Conservation (phyloP, 805 yeast genomes). For the Soucietia sequanensis region DNA sequence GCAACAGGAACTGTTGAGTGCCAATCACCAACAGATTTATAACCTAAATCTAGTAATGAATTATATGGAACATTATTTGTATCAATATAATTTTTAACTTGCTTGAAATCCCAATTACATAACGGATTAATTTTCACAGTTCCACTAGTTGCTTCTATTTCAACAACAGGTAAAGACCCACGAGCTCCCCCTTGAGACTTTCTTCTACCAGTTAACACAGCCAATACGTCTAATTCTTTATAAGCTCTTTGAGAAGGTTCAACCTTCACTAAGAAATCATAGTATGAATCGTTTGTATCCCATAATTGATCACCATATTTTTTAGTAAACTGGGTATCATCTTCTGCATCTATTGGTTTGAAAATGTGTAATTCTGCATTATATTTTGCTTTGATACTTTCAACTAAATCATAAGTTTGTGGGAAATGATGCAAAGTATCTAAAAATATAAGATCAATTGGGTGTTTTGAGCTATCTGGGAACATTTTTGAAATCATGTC, state of each 20-base stretch:
- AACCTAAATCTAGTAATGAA: slow-evolving; percentile 78
- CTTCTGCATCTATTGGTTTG: slow-evolving; percentile 57
- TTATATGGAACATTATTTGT: slow-evolving; percentile 80
- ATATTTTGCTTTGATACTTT: slow-evolving; percentile 56
- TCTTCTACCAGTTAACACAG: slow-evolving; percentile 90
- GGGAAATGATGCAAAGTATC: slow-evolving; percentile 94
- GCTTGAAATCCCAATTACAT: slow-evolving; percentile 74
- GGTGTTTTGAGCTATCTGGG: slow-evolving; percentile 16
- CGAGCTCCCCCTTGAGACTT: slow-evolving; percentile 88
- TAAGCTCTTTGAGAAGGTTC: slow-evolving; percentile 92
- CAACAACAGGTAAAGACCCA: slow-evolving; percentile 67
- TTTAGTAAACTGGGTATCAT: slow-evolving; percentile 61
- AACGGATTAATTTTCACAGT: slow-evolving; percentile 87
- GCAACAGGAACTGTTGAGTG: slow-evolving; percentile 88
- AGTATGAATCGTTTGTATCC: slow-evolving; percentile 77
- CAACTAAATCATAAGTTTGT: slow-evolving; percentile 80
- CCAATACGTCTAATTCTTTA: slow-evolving; percentile 65
- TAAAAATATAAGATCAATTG: slow-evolving; percentile 75
- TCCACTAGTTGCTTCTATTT: slow-evolving; percentile 66
- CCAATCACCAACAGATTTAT: slow-evolving; percentile 92
- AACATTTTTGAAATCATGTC: slow-evolving; percentile 69
- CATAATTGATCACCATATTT: slow-evolving; percentile 77
- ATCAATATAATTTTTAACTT: slow-evolving; percentile 69
- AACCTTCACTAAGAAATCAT: slow-evolving; percentile 86
- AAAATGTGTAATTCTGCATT: slow-evolving; percentile 58